These are phyloP conservation scores for Globisporangium ultimum DNA, from an alignment of 352 stramenopile genomes.

Conservation along the genomic window DNA sequence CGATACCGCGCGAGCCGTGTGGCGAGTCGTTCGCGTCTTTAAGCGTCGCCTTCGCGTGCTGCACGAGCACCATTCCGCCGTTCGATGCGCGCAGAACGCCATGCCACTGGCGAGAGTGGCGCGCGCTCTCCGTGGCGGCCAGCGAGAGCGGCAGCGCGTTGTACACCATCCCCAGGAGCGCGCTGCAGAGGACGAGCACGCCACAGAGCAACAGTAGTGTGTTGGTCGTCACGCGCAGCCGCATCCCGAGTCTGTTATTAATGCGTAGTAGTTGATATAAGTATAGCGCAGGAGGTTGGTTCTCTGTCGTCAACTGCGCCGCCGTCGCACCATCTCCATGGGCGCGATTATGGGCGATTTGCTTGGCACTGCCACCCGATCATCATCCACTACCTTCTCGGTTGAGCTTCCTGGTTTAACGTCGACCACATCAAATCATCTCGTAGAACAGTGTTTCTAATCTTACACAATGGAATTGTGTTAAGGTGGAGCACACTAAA, in stretches of 20 bases:
- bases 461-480: neutral
- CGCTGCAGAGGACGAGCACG: neutral
- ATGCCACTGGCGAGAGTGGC: neutral
- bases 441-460: neutral
- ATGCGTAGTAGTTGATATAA: too few species aligned
- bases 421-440: neutral
- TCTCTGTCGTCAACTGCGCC: too few species aligned
- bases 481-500: conserved; percentile 2
- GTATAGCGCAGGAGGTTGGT: neutral
- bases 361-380: neutral
- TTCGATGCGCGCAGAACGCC: neutral
- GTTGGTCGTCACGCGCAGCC: neutral
- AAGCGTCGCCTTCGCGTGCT: neutral
- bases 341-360: too few species aligned
- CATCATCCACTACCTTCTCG: neutral
- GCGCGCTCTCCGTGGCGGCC: neutral
- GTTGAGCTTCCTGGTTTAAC: neutral
- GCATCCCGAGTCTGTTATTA: neutral
- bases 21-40: neutral
- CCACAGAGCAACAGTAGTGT: neutral
- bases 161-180: neutral
- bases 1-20: conserved; percentile 13
- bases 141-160: neutral
- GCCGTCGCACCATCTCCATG: too few species aligned
- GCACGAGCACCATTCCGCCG: neutral